Base-by-base conservation (phyloP, 1,139 yeast genomes). In the Candida sp. region DNA sequence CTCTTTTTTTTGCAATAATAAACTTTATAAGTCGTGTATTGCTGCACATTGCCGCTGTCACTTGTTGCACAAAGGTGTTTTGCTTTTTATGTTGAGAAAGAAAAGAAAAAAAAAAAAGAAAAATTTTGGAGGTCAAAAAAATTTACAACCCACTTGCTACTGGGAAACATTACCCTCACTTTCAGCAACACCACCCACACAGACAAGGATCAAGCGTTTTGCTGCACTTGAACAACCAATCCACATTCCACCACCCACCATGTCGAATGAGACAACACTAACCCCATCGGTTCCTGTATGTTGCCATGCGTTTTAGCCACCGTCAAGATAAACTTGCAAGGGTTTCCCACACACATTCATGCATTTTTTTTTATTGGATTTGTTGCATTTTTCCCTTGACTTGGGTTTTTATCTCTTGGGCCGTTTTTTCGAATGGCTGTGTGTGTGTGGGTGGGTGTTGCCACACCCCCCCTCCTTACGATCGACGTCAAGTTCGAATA, bases 111-210 rank as follows among this genome's bases (percentile, higher is more conserved):
- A 43, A 34, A 1, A n/a, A 11, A 43, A 26, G 30, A 28, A 44
- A 44, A 44, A 12, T 25, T 42, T 42, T 42, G 44, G 44, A 17
- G 44, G 44, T 42, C 35, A 37, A 44, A 44, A 35, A 35, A 28
- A 39, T 39, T 26, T 28, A 12, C 41, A 28, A 44, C 27, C 38
- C 30, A 27, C 39, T 26, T 26, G 28, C 11, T 35, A n/a, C n/a
- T n/a, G n/a, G n/a, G 25, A 17, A 12, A 3, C n/a, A 17, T n/a
- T n/a, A n/a, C n/a, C n/a, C n/a, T n/a, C n/a, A n/a, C n/a, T n/a
- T n/a, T n/a, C n/a, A n/a, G n/a, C n/a, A n/a, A n/a, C n/a, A 28
- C 8, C 31, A 34, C 7, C 30, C 41, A 38, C 7, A 9, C 27
- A 6, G 3, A 25, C 30, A 25, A 38, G 30, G n/a, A 25, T n/a